Evolutionary conservation across 345 rosid species (phyloP).

Genomic region (Salix viminalis): DNA sequence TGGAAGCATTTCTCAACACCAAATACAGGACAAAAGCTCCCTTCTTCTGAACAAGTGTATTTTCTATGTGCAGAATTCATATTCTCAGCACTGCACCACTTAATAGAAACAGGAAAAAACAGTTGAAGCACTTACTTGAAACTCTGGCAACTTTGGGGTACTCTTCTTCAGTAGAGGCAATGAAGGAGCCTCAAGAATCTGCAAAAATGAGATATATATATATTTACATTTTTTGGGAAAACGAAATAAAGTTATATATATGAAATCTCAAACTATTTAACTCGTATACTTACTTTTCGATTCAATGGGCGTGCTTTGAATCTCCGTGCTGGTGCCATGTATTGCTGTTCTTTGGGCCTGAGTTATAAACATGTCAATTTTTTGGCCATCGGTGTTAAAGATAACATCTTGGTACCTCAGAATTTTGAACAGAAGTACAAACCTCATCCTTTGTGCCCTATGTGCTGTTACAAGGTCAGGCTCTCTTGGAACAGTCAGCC

Average conservation of each 20-base stretch:
- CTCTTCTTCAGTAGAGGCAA: constrained; percentile 71
- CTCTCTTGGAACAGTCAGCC: constrained; percentile 80
- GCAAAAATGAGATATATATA: constrained; percentile 14
- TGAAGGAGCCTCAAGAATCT: constrained; percentile 89
- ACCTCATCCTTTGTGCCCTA: constrained; percentile 80
- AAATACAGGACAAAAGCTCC: constrained; percentile 3
- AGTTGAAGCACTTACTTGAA: constrained; percentile 54
- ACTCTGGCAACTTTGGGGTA: constrained; percentile 75
- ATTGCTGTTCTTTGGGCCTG: constrained; percentile 70
- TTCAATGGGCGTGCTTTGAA: constrained; percentile 95
- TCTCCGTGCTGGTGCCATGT: constrained; percentile 36
- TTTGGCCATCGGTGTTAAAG: constrained; percentile 6
- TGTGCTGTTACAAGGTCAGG: constrained; percentile 86
- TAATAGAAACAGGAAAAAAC: background rate
- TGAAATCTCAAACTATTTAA: constrained; percentile 4
- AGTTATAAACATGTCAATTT: constrained; percentile 22
- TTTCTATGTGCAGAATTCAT: background rate
- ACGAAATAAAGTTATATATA: constrained; percentile 1
- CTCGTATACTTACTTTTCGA: constrained; percentile 66
- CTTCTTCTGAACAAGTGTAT: background rate
- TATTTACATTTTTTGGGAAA: constrained; percentile 3
- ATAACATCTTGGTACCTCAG: background rate
- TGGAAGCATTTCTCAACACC: constrained; percentile 8
- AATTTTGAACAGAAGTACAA: constrained; percentile 12
- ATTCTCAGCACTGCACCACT: background rate